A percentile compares a stretch with the other conserved stretches of the same genome.
Conservation (phyloP, 345 rosid species). For the Anastatica hierochuntica region DNA sequence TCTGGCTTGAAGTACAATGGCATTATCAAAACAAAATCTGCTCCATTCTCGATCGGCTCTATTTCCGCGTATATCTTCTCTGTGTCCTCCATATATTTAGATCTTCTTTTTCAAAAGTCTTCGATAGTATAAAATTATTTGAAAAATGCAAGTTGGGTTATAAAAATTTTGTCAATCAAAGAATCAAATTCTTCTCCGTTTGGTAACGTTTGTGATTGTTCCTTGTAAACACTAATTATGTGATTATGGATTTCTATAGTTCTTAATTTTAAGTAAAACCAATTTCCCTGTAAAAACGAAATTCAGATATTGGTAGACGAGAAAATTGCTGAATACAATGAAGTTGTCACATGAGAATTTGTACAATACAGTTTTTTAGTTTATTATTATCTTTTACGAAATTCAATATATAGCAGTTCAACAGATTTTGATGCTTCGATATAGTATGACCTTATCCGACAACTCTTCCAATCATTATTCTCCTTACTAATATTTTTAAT, state of each 20-base stretch:
- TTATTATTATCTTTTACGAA: too few species aligned
- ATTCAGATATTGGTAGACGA: constrained; percentile 1
- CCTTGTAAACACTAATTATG: too few species aligned
- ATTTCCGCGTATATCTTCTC: too few species aligned
- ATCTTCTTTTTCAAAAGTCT: too few species aligned
- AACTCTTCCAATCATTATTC: constrained; percentile 17
- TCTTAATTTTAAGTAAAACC: too few species aligned
- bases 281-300: neutral
- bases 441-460: constrained; percentile 22
- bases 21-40: too few species aligned
- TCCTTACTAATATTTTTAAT: constrained; percentile 2
- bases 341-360: constrained; percentile 13
- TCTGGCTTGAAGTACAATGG: too few species aligned
- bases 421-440: constrained; percentile 6
- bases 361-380: neutral
- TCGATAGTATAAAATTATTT: neutral
- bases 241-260: too few species aligned
- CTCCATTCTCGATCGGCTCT: too few species aligned
- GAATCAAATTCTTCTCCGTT: constrained; percentile 11
- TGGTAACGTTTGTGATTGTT: neutral
- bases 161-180: neutral
- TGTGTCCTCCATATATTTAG: too few species aligned
- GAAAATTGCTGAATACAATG: constrained; percentile 16
- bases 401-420: neutral
- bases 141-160: neutral